Evolutionary conservation across 164 flowering plant genomes (phyloP).

Genomic region (Protea cynaroides): DNA sequence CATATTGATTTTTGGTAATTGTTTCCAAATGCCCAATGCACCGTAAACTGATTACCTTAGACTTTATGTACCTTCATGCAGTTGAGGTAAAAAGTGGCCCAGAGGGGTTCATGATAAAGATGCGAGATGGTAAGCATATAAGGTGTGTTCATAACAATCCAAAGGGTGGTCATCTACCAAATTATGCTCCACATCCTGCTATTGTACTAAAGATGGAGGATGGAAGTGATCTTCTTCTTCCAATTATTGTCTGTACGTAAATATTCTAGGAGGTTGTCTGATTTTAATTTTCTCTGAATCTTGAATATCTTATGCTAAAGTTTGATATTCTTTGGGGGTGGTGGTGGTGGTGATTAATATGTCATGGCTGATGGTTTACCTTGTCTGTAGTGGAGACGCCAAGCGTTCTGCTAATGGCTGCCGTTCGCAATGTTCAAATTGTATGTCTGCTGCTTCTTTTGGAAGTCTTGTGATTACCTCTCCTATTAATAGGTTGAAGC

Average conservation of each 20-base stretch:
- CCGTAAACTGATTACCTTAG: not conserved
- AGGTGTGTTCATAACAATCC: conserved; percentile 94
- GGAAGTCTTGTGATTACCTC: not conserved
- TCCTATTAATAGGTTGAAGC: not conserved
- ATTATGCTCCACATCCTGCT: conserved; percentile 96
- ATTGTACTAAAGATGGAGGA: conserved; percentile 99
- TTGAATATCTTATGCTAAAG: not conserved
- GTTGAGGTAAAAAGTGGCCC: conserved; percentile 96
- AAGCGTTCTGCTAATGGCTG: conserved; percentile 94
- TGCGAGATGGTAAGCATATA: conserved; percentile 86
- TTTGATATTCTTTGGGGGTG: too few relatives aligned
- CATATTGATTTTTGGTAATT: not conserved
- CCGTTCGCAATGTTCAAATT: conserved; percentile 86
- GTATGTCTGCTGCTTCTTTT: conserved; percentile 40
- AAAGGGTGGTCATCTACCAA: conserved; percentile 83
- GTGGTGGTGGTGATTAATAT: too few relatives aligned
- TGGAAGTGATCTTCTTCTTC: conserved; percentile 94
- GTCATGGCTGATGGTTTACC: conserved; percentile 1
- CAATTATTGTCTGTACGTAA: conserved; percentile 94
- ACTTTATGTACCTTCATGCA: conserved; percentile 20
- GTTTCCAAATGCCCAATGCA: too few relatives aligned
- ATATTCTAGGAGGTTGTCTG: not conserved
- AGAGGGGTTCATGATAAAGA: conserved; percentile 89
- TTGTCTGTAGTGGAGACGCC: conserved; percentile 95
- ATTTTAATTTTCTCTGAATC: not conserved